Conservation (phyloP, 129 eudicot genomes). For the Centrapalus pauciflorus region DNA sequence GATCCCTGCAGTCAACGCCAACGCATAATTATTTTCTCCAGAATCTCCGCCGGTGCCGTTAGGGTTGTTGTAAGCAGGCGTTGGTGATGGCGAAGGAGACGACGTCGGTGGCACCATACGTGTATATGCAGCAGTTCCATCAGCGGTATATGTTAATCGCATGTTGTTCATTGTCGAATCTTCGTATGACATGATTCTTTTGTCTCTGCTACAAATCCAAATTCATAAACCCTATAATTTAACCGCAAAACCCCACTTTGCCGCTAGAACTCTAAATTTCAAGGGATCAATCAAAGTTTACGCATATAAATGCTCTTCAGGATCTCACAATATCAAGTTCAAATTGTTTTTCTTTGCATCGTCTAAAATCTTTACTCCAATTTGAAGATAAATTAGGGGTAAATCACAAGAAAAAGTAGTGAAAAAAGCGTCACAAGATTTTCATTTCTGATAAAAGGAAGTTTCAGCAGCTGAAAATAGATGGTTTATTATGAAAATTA, state of each 20-base stretch:
- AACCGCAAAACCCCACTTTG: conserved; percentile 14
- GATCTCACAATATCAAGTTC: not conserved
- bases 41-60: not conserved
- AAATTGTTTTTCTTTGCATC: not conserved
- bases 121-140: conserved; percentile 23
- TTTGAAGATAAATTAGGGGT: not conserved
- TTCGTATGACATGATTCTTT: conserved; percentile 21
- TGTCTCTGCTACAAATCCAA: not conserved
- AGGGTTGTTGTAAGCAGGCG: conserved; percentile 14
- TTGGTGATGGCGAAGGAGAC: not conserved
- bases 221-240: conserved; percentile 14
- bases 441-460: no score
- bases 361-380: not conserved
- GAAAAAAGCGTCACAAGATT: not conserved
- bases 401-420: not conserved
- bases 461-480: no score
- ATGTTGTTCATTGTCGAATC: conserved; percentile 17
- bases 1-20: conserved; percentile 5
- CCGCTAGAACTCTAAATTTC: not conserved
- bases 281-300: not conserved
- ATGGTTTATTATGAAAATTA: no score
- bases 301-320: not conserved
- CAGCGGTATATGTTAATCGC: conserved; percentile 15
- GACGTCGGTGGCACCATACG: conserved; percentile 23
- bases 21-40: conserved; percentile 1